Base-by-base conservation (phyloP, 768 basidiomycete genomes). In the Coprinellus aureogranulatus region DNA sequence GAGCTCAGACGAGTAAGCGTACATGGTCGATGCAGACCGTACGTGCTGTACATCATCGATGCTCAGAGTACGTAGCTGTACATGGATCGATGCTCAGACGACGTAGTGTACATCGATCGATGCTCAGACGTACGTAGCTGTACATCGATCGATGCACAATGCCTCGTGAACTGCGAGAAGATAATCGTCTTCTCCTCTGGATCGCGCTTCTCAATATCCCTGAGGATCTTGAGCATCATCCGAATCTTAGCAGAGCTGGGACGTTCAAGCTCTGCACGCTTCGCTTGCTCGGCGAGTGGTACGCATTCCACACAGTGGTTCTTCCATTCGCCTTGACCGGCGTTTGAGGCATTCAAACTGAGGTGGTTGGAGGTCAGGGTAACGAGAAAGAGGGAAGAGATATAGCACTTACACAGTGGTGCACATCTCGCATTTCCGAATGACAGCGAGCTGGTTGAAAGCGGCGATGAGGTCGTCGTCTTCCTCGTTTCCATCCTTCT, bases 91-190 rank as follows among this genome's bases (percentile, higher is more conserved):
- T n/a, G n/a, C n/a, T n/a, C n/a, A n/a, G n/a, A n/a, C n/a, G n/a
- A n/a, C n/a, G n/a, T n/a, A n/a, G n/a, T n/a, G n/a, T n/a, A n/a
- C n/a, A n/a, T n/a, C n/a, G n/a, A n/a, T n/a, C n/a, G n/a, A n/a
- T n/a, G n/a, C n/a, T n/a, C n/a, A n/a, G n/a, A n/a, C n/a, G n/a
- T n/a, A n/a, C n/a, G n/a, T n/a, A n/a, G n/a, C n/a, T n/a, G n/a
- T n/a, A n/a, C n/a, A n/a, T n/a, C n/a, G n/a, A n/a, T n/a, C n/a
- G n/a, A n/a, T n/a, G n/a, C n/a, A n/a, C n/a, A n/a, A n/a, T n/a
- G n/a, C n/a, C 81, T 79, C 1, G 96, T 98, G 61, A 92, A 92
- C 67, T 97, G 95, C 0, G 92, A 94, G 68, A 98, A 98, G 22
- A 99, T 86, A 61, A 98, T 98, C 0, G 94, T 96, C 81, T 98